A percentile compares a stretch with the other conserved stretches of the same genome.
phyloP scores from a whole-genome alignment of 441 rosid species.

The Bruguiera hainesii region DNA sequence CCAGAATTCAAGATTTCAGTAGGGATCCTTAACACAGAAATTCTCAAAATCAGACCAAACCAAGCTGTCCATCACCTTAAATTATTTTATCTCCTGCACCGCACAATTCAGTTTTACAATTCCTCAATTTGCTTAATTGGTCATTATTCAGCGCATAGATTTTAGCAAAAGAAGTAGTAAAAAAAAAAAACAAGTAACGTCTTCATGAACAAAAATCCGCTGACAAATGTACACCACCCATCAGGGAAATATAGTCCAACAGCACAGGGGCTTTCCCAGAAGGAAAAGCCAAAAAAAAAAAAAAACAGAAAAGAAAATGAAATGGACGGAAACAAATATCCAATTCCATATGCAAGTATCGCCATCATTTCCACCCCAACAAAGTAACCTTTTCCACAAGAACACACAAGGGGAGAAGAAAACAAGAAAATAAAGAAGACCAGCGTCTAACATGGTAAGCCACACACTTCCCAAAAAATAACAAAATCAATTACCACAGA shows the following conservation, averaged over 20 bases:
- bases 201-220: too few species aligned
- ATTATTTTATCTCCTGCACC: too few species aligned
- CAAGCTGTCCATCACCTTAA: too few species aligned
- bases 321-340: background rate
- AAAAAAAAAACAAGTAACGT: too few species aligned
- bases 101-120: too few species aligned
- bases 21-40: too few species aligned
- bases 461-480: background rate
- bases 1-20: background rate
- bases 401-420: background rate
- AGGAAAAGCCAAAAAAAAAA: too few species aligned
- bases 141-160: too few species aligned
- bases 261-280: too few species aligned
- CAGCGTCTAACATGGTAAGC: slow-evolving; percentile 11
- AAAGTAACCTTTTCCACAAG: background rate
- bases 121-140: background rate
- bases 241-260: background rate
- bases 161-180: background rate
- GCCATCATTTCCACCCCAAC: too few species aligned
- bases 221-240: background rate
- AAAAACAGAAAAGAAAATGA: background rate
- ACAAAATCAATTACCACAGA: background rate
- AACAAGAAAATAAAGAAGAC: background rate
- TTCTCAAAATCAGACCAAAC: too few species aligned
- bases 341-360: background rate